Conservation (phyloP, 73 alveolate species). For the Effrenium voratum region DNA sequence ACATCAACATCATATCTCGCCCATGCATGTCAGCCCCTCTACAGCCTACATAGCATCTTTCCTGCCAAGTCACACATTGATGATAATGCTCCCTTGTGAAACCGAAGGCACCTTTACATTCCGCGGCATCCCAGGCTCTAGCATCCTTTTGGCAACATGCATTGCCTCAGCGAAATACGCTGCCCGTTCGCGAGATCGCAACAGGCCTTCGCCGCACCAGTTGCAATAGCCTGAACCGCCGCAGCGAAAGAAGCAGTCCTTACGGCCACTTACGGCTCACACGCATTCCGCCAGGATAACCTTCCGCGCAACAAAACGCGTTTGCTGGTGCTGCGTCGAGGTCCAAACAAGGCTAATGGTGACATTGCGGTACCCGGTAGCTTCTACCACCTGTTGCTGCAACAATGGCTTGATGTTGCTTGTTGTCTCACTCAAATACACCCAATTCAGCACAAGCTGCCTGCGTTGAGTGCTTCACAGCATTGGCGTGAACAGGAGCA, state of each 20-base stretch:
- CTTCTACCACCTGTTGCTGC: too few relatives aligned
- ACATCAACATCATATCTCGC: not conserved
- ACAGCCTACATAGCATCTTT: not conserved
- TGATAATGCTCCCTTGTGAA: not conserved
- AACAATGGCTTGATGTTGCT: not conserved
- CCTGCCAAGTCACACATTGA: conserved; percentile 20
- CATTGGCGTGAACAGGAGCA: not conserved
- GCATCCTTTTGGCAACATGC: conserved; percentile 46
- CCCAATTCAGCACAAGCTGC: not conserved
- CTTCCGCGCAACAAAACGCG: too few relatives aligned
- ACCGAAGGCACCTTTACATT: conserved; percentile 46
- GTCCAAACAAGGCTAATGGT: too few relatives aligned
- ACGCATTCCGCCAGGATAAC: too few relatives aligned
- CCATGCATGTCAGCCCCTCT: not conserved
- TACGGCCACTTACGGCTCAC: too few relatives aligned
- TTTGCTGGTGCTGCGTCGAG: too few relatives aligned
- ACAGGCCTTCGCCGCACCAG: conserved; percentile 65
- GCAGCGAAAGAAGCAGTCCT: conserved; percentile 43
- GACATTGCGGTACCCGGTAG: too few relatives aligned
- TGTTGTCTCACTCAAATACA: not conserved
- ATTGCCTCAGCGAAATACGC: not conserved
- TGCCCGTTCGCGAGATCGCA: not conserved
- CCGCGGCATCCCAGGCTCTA: conserved; percentile 10
- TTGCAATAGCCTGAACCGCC: conserved; percentile 26
- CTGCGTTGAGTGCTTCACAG: conserved; percentile 26